Evolutionary conservation across 192 early-diverging fungal species (phyloP).

Genomic region (Backusella morwellensis): DNA sequence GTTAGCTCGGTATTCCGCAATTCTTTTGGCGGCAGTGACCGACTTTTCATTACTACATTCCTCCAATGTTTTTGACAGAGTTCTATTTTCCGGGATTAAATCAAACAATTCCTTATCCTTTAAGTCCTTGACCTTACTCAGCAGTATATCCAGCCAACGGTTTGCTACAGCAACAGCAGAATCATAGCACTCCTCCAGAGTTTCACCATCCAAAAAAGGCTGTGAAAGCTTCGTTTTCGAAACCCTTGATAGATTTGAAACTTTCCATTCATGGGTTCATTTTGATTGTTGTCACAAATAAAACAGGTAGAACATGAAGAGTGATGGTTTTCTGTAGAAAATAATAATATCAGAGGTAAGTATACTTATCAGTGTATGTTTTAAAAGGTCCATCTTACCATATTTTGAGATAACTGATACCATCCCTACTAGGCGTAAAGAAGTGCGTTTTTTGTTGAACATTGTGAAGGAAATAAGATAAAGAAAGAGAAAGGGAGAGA

Average conservation of each 20-base stretch:
- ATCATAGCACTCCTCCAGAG: slow-evolving; percentile 87
- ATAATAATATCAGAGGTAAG: too few relatives aligned
- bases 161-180: slow-evolving; percentile 88
- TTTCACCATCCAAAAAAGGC: slow-evolving; percentile 86
- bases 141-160: slow-evolving; percentile 94
- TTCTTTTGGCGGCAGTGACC: slow-evolving; percentile 88
- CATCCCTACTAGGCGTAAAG: too few relatives aligned
- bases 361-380: too few relatives aligned
- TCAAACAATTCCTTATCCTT: slow-evolving; percentile 90
- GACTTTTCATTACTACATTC: slow-evolving; percentile 92
- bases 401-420: too few relatives aligned
- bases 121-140: slow-evolving; percentile 75
- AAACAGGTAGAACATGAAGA: too few relatives aligned
- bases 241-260: slow-evolving; percentile 91
- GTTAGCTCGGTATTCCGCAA: slow-evolving; percentile 96
- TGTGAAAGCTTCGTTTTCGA: slow-evolving; percentile 91
- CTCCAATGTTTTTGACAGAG: slow-evolving; percentile 92
- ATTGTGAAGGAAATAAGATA: too few relatives aligned
- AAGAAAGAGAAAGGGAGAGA: too few relatives aligned
- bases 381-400: too few relatives aligned
- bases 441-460: too few relatives aligned
- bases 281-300: too few relatives aligned
- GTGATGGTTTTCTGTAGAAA: too few relatives aligned
- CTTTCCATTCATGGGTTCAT: too few relatives aligned
- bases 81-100: slow-evolving; percentile 95